Evolutionary conservation across 805 yeast species (phyloP).

Genomic region (Sporopachydermia lactativora): DNA sequence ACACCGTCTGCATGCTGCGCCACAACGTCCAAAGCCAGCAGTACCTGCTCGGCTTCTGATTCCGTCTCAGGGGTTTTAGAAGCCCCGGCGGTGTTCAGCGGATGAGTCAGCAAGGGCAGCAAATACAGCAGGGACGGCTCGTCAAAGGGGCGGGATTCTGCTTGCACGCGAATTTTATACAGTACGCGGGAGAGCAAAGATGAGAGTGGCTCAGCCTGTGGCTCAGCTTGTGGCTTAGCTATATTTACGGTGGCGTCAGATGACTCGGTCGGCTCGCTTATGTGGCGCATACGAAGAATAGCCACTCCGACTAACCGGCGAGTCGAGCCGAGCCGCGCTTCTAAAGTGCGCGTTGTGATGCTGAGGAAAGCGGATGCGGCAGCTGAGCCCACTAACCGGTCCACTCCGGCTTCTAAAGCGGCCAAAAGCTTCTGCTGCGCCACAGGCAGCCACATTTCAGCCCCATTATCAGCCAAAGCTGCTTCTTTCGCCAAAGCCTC

Average conservation of each 20-base stretch:
- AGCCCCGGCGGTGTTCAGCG: slow-evolving; percentile 26
- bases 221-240: slow-evolving; percentile 28
- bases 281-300: slow-evolving; percentile 41
- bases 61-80: slow-evolving; percentile 54
- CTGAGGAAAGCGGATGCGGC: slow-evolving; percentile 38
- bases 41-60: slow-evolving; percentile 76
- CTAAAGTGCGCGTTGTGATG: slow-evolving; percentile 33
- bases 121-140: slow-evolving; percentile 54
- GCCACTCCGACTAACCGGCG: slow-evolving; percentile 54
- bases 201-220: slow-evolving; percentile 34
- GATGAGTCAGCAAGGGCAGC: slow-evolving; percentile 53
- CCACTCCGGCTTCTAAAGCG: slow-evolving; percentile 24
- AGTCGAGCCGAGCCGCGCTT: slow-evolving; percentile 35
- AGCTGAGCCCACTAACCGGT: slow-evolving; percentile 26
- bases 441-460: slow-evolving; percentile 54
- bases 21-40: slow-evolving; percentile 64
- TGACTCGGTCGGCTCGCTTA: too few relatives aligned
- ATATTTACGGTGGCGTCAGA: too few relatives aligned
- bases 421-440: slow-evolving; percentile 38
- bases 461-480: slow-evolving; percentile 45
- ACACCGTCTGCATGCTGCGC: slow-evolving; percentile 46
- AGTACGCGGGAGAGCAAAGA: slow-evolving; percentile 51
- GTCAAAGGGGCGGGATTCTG: slow-evolving; percentile 63
- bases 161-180: slow-evolving; percentile 59
- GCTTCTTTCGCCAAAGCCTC: slow-evolving; percentile 37